Evolutionary conservation across 352 stramenopile species (phyloP).

Genomic region (Globisporangium sylvaticum): DNA sequence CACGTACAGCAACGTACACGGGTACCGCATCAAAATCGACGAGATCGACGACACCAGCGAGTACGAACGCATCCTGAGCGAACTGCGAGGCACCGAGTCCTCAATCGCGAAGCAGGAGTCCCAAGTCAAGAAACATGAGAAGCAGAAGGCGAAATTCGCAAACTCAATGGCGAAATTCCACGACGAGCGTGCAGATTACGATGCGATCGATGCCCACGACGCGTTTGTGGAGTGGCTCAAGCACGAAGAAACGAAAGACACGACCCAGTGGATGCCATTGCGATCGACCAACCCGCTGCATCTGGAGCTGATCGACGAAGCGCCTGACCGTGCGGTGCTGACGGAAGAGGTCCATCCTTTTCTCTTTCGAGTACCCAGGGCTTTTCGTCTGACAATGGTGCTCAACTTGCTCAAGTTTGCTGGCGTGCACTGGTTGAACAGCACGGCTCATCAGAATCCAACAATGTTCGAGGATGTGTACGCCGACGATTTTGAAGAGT

Average conservation of each 20-base stretch:
- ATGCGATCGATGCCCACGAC: constrained; percentile 27
- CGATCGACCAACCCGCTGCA: constrained; percentile 39
- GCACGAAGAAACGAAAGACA: constrained; percentile 29
- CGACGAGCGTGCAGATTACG: constrained; percentile 60
- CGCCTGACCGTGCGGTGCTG: constrained; percentile 60
- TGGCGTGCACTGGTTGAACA: constrained; percentile 31
- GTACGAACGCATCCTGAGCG: constrained; percentile 72
- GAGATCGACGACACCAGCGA: constrained; percentile 54
- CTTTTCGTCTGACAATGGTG: constrained; percentile 29
- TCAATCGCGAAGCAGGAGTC: constrained; percentile 28
- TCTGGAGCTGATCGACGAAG: constrained; percentile 44
- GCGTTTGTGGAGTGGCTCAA: constrained; percentile 42
- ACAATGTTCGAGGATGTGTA: constrained; percentile 21
- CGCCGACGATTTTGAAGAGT: constrained; percentile 35
- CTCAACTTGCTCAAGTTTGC: constrained; percentile 37
- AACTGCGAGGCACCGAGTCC: constrained; percentile 52
- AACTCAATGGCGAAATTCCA: constrained; percentile 25
- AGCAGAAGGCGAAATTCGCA: constrained; percentile 21
- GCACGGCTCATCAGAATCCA: background rate
- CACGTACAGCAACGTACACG: constrained; percentile 82
- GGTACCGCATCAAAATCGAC: constrained; percentile 66
- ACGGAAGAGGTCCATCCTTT: constrained; percentile 80
- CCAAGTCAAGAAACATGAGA: constrained; percentile 25
- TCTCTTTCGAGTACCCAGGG: constrained; percentile 50
- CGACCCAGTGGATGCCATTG: constrained; percentile 58